Conservation (phyloP, 169 alveolate species). For the Cryptosporidium felis region DNA sequence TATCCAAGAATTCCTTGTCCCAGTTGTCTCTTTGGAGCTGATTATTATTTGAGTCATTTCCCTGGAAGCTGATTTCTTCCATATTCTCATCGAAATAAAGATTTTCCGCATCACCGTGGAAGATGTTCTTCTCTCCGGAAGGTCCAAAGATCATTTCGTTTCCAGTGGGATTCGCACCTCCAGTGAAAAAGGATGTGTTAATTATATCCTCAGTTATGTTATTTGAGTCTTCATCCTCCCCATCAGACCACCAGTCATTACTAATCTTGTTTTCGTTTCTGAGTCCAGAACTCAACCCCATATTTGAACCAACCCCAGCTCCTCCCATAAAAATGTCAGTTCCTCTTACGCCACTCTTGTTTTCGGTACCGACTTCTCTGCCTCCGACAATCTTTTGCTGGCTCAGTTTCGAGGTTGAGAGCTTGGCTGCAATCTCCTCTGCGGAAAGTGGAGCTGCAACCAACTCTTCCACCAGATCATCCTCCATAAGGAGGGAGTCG, state of each 20-base stretch:
- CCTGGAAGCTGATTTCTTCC: conserved; percentile 6
- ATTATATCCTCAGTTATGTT: neutral
- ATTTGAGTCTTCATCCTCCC: conserved; percentile 33
- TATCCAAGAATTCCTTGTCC: conserved; percentile 1
- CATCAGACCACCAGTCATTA: conserved; percentile 66
- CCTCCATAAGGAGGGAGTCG: conserved; percentile 55
- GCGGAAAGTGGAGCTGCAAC: conserved; percentile 70
- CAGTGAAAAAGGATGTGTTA: neutral
- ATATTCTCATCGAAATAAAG: conserved; percentile 20
- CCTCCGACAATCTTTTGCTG: neutral
- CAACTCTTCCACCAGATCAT: conserved; percentile 57
- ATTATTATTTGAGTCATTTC: neutral
- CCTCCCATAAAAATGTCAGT: conserved; percentile 13
- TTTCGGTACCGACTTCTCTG: neutral
- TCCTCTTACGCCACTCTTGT: neutral
- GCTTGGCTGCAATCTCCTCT: conserved; percentile 67
- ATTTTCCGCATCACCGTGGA: neutral
- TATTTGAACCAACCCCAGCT: neutral
- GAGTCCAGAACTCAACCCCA: no score
- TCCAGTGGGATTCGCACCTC: no score
- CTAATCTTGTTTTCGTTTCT: conserved; percentile 17
- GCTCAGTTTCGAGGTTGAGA: neutral
- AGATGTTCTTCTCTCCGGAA: no score
- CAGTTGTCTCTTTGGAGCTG: conserved; percentile 3
- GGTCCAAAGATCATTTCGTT: no score